Conservation (phyloP, 805 yeast genomes). For the Candida endomychidarum region DNA sequence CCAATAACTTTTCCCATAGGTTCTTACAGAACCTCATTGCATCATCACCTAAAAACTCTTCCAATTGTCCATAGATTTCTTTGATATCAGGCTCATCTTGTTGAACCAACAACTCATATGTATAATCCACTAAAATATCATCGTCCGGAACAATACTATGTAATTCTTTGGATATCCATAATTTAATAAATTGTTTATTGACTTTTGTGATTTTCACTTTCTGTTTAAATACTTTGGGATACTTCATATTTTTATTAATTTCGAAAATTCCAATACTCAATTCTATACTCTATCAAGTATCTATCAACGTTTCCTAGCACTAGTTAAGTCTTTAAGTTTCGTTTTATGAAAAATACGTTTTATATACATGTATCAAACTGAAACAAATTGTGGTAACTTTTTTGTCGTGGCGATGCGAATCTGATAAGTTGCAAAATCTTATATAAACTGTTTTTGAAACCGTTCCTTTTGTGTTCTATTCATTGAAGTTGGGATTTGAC, state of each 20-base stretch:
- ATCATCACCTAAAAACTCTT: slow-evolving; percentile 45
- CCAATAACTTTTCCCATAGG: slow-evolving; percentile 45
- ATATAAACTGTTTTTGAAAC: slow-evolving; percentile 1
- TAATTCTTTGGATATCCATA: slow-evolving; percentile 39
- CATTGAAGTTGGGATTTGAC: too few species aligned
- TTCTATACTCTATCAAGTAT: too few species aligned
- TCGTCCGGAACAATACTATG: slow-evolving; percentile 47
- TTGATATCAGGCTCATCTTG: slow-evolving; percentile 39
- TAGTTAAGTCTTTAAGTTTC: too few species aligned
- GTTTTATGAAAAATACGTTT: background rate
- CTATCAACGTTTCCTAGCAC: too few species aligned
- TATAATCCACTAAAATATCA: slow-evolving; percentile 48
- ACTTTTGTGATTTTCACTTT: slow-evolving; percentile 40
- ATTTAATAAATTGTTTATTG: slow-evolving; percentile 35
- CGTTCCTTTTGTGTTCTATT: background rate
- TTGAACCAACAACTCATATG: slow-evolving; percentile 40
- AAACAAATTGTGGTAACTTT: background rate
- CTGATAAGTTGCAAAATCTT: slow-evolving; percentile 6
- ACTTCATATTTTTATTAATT: slow-evolving; percentile 21
- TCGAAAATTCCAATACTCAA: too few species aligned
- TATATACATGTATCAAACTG: background rate
- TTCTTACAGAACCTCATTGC: slow-evolving; percentile 34
- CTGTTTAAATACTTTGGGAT: slow-evolving; percentile 35
- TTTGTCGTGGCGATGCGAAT: slow-evolving; percentile 6
- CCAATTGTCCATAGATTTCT: slow-evolving; percentile 41